Evolutionary conservation across 805 yeast species (phyloP).

Genomic region (Candida hungchunana): DNA sequence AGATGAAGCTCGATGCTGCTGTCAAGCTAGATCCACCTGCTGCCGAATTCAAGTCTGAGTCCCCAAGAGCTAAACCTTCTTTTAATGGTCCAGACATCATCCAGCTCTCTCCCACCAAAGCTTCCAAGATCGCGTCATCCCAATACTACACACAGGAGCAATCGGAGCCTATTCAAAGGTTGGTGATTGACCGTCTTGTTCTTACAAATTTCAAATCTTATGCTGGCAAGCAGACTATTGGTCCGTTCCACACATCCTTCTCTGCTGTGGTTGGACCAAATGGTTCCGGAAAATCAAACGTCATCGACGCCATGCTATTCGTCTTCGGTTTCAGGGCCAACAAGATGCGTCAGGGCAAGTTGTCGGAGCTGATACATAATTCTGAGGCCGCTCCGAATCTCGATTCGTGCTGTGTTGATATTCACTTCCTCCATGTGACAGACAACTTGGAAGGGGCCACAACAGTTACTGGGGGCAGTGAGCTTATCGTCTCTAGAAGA

Average conservation of each 20-base stretch:
- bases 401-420: constrained; percentile 83
- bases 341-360: constrained; percentile 93
- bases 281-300: constrained; percentile 97
- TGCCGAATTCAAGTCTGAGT: constrained; percentile 19
- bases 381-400: constrained; percentile 69
- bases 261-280: constrained; percentile 98
- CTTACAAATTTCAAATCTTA: constrained; percentile 90
- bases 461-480: constrained; percentile 44
- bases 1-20: constrained; percentile 10
- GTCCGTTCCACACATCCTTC: constrained; percentile 91
- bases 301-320: constrained; percentile 91
- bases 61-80: constrained; percentile 32
- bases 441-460: constrained; percentile 51
- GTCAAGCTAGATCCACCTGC: constrained; percentile 21
- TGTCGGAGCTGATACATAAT: constrained; percentile 90
- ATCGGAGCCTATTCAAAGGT: constrained; percentile 42
- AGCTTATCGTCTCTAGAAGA: constrained; percentile 69
- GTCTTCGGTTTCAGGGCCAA: constrained; percentile 96
- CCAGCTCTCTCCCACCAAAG: constrained; percentile 37
- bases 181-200: constrained; percentile 71
- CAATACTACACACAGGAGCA: constrained; percentile 25
- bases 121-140: constrained; percentile 30
- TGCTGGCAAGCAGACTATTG: constrained; percentile 89
- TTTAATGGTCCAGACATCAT: constrained; percentile 36
- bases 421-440: constrained; percentile 73